A percentile compares a stretch with the other conserved stretches of the same genome.
Evolutionary conservation across 2,329 filamentous ascomycete genomes (phyloP).

Genomic region (Phoma sp.): DNA sequence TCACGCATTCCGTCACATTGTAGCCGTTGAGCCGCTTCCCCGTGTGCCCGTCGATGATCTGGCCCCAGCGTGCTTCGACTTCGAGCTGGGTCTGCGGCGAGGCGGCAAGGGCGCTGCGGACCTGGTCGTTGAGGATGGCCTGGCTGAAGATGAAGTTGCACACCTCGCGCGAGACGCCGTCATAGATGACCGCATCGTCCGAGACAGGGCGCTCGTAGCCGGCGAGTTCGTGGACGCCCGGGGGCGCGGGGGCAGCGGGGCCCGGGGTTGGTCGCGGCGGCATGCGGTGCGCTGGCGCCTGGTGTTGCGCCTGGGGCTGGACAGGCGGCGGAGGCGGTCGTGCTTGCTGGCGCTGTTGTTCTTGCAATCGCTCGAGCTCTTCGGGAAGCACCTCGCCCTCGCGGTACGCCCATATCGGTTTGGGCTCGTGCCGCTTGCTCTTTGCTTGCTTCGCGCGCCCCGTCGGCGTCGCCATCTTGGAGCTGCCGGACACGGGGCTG

Average conservation of each 20-base stretch:
- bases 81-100: slow-evolving; percentile 77
- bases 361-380: slow-evolving; percentile 31
- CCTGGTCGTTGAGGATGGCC: slow-evolving; percentile 70
- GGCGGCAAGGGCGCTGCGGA: slow-evolving; percentile 56
- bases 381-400: slow-evolving; percentile 37
- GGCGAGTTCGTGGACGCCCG: slow-evolving; percentile 21
- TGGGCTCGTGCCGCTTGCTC: slow-evolving; percentile 45
- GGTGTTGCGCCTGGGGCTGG: slow-evolving; percentile 24
- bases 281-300: slow-evolving; percentile 24
- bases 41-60: slow-evolving; percentile 74
- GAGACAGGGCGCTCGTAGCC: slow-evolving; percentile 67
- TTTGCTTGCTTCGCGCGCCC: slow-evolving; percentile 37
- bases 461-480: slow-evolving; percentile 33
- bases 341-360: slow-evolving; percentile 27
- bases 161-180: slow-evolving; percentile 76
- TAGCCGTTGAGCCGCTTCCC: slow-evolving; percentile 66
- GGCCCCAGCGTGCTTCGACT: slow-evolving; percentile 92
- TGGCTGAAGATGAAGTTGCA: slow-evolving; percentile 80
- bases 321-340: slow-evolving; percentile 27
- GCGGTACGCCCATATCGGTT: slow-evolving; percentile 45
- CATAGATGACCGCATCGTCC: slow-evolving; percentile 68
- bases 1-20: slow-evolving; percentile 65
- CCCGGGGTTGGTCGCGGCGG: slow-evolving; percentile 4
- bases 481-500: slow-evolving; percentile 36
- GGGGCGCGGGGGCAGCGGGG: slow-evolving; percentile 15